Conservation (phyloP, 768 basidiomycete species). For the Boletellus emodensis region DNA sequence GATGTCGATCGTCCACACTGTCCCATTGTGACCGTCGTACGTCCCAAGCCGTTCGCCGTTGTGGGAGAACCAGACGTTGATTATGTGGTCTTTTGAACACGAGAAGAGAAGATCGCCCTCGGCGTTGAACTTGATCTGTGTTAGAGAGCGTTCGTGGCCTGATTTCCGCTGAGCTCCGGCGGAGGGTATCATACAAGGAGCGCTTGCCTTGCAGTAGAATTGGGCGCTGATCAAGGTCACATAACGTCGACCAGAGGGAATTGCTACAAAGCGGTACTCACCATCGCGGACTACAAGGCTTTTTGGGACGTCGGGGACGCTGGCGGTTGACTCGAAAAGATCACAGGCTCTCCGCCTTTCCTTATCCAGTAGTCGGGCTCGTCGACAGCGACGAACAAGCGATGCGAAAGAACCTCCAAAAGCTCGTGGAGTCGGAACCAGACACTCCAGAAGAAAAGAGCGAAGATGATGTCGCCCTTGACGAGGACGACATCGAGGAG, state of each 20-base stretch:
- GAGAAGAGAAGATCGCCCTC: slow-evolving; percentile 97
- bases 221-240: slow-evolving; percentile 47
- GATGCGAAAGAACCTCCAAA: slow-evolving; percentile 14
- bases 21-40: slow-evolving; percentile 93
- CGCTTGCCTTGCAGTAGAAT: slow-evolving; percentile 63
- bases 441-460: slow-evolving; percentile 26
- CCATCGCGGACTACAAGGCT: slow-evolving; percentile 13
- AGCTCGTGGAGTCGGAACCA: slow-evolving; percentile 4
- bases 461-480: slow-evolving; percentile 51
- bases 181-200: slow-evolving; percentile 1
- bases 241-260: not conserved
- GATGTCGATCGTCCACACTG: slow-evolving; percentile 94
- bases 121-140: slow-evolving; percentile 94
- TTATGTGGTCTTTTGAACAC: slow-evolving; percentile 90
- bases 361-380: slow-evolving; percentile 16
- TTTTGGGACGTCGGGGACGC: not conserved
- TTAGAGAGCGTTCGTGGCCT: slow-evolving; percentile 97
- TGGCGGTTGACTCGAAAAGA: slow-evolving; percentile 15
- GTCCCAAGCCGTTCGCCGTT: slow-evolving; percentile 98
- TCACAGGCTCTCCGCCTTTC: slow-evolving; percentile 11
- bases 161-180: slow-evolving; percentile 17
- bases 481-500: slow-evolving; percentile 72
- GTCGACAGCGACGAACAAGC: not conserved
- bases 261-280: not conserved
- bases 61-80: slow-evolving; percentile 96